A percentile compares a stretch with the other conserved stretches of the same genome.
Conservation (phyloP, 2,329 filamentous ascomycete species). For the Trichoderma sp. region DNA sequence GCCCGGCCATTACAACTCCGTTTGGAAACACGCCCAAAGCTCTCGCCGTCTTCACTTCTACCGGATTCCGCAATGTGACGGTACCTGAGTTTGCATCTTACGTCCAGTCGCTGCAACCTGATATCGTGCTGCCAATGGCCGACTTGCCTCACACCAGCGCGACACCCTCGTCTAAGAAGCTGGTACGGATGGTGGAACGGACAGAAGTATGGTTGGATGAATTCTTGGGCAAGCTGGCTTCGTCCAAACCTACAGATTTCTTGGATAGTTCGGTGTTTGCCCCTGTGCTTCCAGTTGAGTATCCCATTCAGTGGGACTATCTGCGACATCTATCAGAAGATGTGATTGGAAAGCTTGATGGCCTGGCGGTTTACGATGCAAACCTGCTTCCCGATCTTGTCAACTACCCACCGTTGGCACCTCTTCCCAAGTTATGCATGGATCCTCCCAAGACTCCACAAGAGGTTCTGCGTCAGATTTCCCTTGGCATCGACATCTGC, state of each 20-base stretch:
- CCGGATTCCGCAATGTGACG: conserved; percentile 73
- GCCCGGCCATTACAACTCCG: conserved; percentile 70
- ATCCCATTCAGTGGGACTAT: conserved; percentile 75
- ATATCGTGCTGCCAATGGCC: conserved; percentile 75
- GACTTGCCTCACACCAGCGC: conserved; percentile 58
- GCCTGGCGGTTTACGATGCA: conserved; percentile 76
- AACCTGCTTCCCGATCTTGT: conserved; percentile 65
- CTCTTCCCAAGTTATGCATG: conserved; percentile 72
- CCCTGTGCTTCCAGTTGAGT: conserved; percentile 71
- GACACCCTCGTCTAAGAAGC: conserved; percentile 65
- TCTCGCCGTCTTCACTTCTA: conserved; percentile 79
- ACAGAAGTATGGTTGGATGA: conserved; percentile 79
- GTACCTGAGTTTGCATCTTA: conserved; percentile 67
- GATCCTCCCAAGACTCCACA: conserved; percentile 69
- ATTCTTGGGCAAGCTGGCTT: conserved; percentile 48
- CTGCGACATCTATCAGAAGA: conserved; percentile 67
- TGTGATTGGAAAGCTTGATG: conserved; percentile 55
- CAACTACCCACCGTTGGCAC: conserved; percentile 49
- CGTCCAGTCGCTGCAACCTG: conserved; percentile 65
- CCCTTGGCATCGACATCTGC: conserved; percentile 76
- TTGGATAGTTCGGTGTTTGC: conserved; percentile 52
- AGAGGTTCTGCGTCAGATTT: conserved; percentile 71
- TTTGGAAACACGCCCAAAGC: conserved; percentile 67
- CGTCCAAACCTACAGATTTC: conserved; percentile 28
- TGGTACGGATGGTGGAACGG: conserved; percentile 79